These are phyloP conservation scores for Hanseniaspora singularis DNA, from an alignment of 805 yeast species.

Conservation along the genomic window DNA sequence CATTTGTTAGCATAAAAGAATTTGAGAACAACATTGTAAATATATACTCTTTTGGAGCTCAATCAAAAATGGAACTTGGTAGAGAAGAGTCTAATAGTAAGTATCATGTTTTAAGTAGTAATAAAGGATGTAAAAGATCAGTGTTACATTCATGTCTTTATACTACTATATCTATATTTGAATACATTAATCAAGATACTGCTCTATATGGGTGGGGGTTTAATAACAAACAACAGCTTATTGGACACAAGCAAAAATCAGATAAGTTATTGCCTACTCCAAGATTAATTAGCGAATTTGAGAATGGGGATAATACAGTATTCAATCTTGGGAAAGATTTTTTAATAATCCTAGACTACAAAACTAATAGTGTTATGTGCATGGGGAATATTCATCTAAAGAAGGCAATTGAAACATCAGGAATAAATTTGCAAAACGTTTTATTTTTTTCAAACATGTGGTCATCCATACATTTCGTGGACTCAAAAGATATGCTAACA, in stretches of 20 bases:
- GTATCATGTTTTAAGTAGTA: background rate
- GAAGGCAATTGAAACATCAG: conserved; percentile 28
- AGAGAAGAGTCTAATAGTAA: background rate
- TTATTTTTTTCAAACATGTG: conserved; percentile 42
- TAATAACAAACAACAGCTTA: conserved; percentile 34
- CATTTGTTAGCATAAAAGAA: background rate
- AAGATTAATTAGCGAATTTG: background rate
- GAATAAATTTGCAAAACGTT: conserved; percentile 24
- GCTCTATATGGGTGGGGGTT: conserved; percentile 39
- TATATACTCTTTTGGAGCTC: conserved; percentile 8
- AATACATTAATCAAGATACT: background rate
- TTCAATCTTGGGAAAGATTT: conserved; percentile 48
- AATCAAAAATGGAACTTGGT: conserved; percentile 10
- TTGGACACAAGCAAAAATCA: conserved; percentile 16
- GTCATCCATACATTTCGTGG: conserved; percentile 55
- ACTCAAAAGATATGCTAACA: background rate
- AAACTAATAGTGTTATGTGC: conserved; percentile 16
- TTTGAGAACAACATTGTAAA: background rate
- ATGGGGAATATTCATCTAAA: too few species aligned
- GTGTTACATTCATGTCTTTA: conserved; percentile 9
- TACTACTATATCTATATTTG: background rate
- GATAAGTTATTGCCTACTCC: conserved; percentile 19
- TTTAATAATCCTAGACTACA: conserved; percentile 30
- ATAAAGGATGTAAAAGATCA: background rate
- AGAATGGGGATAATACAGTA: background rate